These are phyloP conservation scores for Microdochium bolleyi DNA, from an alignment of 2,329 filamentous ascomycete species.

Conservation along the genomic window DNA sequence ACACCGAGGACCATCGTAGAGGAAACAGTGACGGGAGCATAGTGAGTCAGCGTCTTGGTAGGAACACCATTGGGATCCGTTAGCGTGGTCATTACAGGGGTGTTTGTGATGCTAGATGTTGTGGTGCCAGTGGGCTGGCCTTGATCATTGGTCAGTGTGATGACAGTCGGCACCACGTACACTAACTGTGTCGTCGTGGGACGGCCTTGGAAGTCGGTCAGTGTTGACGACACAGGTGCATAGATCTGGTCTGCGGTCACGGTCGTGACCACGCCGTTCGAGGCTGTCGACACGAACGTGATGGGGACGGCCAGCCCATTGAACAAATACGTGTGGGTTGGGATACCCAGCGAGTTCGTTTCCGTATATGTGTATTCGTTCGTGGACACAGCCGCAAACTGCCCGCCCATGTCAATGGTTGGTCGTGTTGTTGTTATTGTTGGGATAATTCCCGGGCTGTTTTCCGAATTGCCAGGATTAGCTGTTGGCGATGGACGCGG, in stretches of 20 bases:
- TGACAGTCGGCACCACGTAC: background rate
- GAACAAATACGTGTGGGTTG: background rate
- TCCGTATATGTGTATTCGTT: background rate
- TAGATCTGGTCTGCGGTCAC: conserved; percentile 1
- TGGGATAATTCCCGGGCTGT: no score
- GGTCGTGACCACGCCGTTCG: conserved; percentile 2
- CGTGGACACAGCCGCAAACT: background rate
- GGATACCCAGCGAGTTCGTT: background rate
- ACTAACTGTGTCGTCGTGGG: background rate
- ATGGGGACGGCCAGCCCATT: background rate
- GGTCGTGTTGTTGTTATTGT: background rate
- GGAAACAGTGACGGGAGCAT: background rate
- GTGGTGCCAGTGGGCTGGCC: background rate
- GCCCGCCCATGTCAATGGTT: background rate
- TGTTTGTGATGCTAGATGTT: background rate
- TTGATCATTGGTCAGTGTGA: background rate
- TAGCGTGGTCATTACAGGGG: background rate
- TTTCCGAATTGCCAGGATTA: background rate
- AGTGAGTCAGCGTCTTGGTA: background rate
- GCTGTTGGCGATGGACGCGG: background rate
- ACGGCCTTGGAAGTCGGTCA: conserved; percentile 1
- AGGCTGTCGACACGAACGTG: background rate
- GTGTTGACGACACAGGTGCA: background rate
- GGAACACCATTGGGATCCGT: background rate
- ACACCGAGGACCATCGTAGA: background rate